phyloP scores from a whole-genome alignment of 2,329 filamentous ascomycete species.

The Claviceps arundinis region DNA sequence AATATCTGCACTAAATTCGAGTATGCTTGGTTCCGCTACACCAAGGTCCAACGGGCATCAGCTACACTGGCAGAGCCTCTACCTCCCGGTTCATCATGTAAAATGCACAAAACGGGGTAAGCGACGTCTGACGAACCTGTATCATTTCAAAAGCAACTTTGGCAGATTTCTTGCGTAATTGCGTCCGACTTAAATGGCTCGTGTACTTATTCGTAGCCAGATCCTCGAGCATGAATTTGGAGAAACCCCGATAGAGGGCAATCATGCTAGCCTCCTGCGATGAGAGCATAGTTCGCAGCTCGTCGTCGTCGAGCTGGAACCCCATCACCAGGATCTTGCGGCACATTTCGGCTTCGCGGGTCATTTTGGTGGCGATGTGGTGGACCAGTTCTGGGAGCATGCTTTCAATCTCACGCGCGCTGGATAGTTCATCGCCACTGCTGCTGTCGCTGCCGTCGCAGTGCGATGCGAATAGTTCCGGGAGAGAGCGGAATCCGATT shows the following conservation, averaged over 20 bases:
- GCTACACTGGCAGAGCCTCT: too few relatives aligned
- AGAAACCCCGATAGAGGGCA: conserved; percentile 45
- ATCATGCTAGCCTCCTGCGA: conserved; percentile 24
- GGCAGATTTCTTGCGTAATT: conserved; percentile 16
- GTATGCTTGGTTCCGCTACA: conserved; percentile 30
- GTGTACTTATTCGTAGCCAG: conserved; percentile 14
- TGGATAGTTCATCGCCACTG: not conserved
- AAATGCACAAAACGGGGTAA: too few relatives aligned
- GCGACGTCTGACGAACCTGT: conserved; percentile 8
- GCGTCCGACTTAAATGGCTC: conserved; percentile 13
- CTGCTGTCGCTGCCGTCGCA: conserved; percentile 1
- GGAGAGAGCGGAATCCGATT: conserved; percentile 16
- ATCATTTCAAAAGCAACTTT: conserved; percentile 23
- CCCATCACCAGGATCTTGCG: conserved; percentile 22
- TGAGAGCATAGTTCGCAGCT: conserved; percentile 14
- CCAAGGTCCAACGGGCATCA: too few relatives aligned
- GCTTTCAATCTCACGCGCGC: conserved; percentile 13
- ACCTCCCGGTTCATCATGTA: too few relatives aligned
- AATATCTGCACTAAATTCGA: conserved; percentile 33
- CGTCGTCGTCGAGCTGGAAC: conserved; percentile 19
- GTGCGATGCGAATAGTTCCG: conserved; percentile 16
- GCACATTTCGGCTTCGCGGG: conserved; percentile 16
- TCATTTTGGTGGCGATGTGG: conserved; percentile 14
- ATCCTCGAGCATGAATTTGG: conserved; percentile 37
- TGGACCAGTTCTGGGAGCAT: conserved; percentile 27